These are phyloP conservation scores for Gossypium gossypioides DNA, from an alignment of 441 rosid genomes.

Conservation along the genomic window DNA sequence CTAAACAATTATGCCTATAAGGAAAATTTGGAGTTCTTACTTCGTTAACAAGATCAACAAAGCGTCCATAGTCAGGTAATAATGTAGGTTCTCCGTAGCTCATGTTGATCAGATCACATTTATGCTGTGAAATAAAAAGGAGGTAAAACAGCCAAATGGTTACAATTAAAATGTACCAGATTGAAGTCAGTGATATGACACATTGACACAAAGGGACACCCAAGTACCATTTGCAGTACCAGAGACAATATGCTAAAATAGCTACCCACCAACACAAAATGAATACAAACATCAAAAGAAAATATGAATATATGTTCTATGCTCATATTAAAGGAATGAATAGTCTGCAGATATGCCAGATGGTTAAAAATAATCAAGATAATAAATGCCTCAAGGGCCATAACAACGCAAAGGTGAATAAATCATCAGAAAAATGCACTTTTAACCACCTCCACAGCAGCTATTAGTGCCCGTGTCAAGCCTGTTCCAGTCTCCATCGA, in stretches of 20 bases:
- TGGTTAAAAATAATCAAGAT: not conserved
- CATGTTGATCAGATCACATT: constrained; percentile 98
- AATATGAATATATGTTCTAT: not conserved
- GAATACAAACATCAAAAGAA: constrained; percentile 7
- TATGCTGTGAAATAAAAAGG: constrained; percentile 50
- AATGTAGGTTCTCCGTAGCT: constrained; percentile 82
- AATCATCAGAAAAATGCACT: constrained; percentile 3
- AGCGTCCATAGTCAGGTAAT: constrained; percentile 95
- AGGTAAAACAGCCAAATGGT: not conserved
- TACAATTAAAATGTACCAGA: constrained; percentile 15
- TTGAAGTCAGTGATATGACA: constrained; percentile 1
- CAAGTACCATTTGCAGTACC: not conserved
- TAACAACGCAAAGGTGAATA: constrained; percentile 2
- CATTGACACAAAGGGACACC: not conserved
- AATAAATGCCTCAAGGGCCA: not conserved
- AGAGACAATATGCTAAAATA: not conserved
- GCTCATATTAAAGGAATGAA: not conserved
- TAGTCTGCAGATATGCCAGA: not conserved
- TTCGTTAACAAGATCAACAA: constrained; percentile 87
- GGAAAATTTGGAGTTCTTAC: constrained; percentile 37
- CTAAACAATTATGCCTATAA: constrained; percentile 1
- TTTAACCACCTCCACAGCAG: constrained; percentile 74
- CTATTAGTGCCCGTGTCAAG: constrained; percentile 80
- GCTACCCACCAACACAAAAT: not conserved
- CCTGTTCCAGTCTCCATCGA: constrained; percentile 99